Conservation (phyloP, 2,329 filamentous ascomycete genomes). For the Botrytis byssoidea region DNA sequence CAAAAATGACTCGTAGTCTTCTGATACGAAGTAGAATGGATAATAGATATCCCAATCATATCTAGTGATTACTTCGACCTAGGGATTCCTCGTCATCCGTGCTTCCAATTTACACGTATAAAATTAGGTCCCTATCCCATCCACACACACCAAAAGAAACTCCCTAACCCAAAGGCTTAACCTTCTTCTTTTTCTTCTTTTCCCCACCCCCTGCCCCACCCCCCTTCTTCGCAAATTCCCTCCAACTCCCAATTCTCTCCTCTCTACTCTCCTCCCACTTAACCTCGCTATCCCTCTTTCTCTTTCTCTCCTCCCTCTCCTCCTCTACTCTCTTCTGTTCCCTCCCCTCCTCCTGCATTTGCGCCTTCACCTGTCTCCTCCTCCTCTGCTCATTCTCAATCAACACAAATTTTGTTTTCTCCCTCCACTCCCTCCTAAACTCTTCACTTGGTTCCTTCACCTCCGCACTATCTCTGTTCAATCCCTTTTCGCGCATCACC, state of each 20-base stretch:
- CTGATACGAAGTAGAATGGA: background rate
- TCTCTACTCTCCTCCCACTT: slow-evolving; percentile 94
- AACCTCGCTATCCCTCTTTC: slow-evolving; percentile 88
- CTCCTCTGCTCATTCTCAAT: slow-evolving; percentile 89
- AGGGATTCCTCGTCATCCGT: fast-evolving
- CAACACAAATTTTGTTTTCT: slow-evolving; percentile 85
- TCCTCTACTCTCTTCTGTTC: slow-evolving; percentile 84
- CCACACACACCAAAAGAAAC: background rate
- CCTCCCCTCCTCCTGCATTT: slow-evolving; percentile 94
- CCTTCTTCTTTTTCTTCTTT: slow-evolving; percentile 70
- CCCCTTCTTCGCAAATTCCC: slow-evolving; percentile 77
- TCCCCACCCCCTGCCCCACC: slow-evolving; percentile 47
- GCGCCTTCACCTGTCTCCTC: slow-evolving; percentile 81
- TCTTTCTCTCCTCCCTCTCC: slow-evolving; percentile 75
- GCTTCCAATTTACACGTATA: background rate
- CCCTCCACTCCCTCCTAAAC: slow-evolving; percentile 82
- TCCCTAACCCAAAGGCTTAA: slow-evolving; percentile 38
- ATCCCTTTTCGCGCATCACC: slow-evolving; percentile 90
- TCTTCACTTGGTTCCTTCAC: slow-evolving; percentile 66
- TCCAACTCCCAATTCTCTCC: slow-evolving; percentile 89
- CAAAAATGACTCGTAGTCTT: background rate
- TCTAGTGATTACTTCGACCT: background rate
- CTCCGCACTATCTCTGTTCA: slow-evolving; percentile 82
- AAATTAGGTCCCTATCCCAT: background rate
- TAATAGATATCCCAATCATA: background rate